These are phyloP conservation scores for Rhododendron griersonianum DNA, from an alignment of 148 eudicot species.

Conservation along the genomic window DNA sequence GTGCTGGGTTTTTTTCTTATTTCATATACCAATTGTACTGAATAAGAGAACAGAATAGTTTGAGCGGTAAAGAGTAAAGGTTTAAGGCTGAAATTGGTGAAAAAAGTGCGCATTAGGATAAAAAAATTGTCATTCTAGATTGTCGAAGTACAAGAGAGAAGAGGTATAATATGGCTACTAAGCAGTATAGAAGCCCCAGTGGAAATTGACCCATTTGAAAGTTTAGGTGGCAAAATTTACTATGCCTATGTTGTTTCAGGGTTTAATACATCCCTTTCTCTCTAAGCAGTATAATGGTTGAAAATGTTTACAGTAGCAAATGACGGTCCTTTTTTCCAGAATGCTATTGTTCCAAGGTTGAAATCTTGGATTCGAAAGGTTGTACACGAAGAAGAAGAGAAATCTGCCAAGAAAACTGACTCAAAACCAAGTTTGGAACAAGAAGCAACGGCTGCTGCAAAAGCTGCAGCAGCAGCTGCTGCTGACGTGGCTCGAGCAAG, in stretches of 20 bases:
- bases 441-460: constrained; percentile 92
- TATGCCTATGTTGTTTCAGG: not conserved
- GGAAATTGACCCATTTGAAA: not conserved
- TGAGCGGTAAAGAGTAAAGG: not conserved
- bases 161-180: not conserved
- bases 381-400: constrained; percentile 54
- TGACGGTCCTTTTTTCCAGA: constrained; percentile 41
- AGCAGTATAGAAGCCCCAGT: not conserved
- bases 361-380: constrained; percentile 93
- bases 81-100: not conserved
- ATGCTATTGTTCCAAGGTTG: constrained; percentile 60
- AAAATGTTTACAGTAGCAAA: not conserved
- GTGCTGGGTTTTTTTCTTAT: not conserved
- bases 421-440: constrained; percentile 58
- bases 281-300: not conserved
- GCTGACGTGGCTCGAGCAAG: constrained; percentile 83
- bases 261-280: not conserved
- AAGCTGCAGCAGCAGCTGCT: constrained; percentile 86
- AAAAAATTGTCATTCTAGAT: not conserved
- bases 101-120: not conserved
- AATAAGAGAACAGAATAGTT: not conserved
- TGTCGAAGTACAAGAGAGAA: not conserved
- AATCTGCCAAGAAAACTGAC: constrained; percentile 15
- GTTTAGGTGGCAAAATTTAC: not conserved
- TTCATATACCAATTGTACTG: not conserved